Conservation (phyloP, 2,329 filamentous ascomycete species). For the Helotiales sp. region DNA sequence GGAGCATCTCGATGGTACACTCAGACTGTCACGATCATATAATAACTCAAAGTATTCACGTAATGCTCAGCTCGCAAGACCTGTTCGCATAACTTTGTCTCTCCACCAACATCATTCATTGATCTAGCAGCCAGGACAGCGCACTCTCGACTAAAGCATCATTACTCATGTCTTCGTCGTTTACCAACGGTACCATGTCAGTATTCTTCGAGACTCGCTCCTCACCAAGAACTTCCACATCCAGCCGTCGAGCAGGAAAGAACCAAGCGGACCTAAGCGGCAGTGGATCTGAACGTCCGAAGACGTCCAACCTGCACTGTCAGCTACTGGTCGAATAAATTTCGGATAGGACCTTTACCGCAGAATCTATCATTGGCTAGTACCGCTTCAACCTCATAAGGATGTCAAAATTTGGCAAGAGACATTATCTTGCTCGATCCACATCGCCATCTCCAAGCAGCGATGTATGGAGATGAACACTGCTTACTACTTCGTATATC, state of each 20-base stretch:
- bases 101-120: neutral
- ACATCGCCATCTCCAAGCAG: slow-evolving; percentile 40
- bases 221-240: slow-evolving; percentile 45
- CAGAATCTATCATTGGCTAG: slow-evolving; percentile 44
- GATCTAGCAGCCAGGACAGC: slow-evolving; percentile 17
- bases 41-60: neutral
- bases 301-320: slow-evolving; percentile 36
- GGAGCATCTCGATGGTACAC: too few species aligned
- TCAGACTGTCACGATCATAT: neutral
- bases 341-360: slow-evolving; percentile 32
- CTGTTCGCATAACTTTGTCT: neutral
- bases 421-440: slow-evolving; percentile 33
- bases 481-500: too few species aligned
- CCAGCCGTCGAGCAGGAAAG: slow-evolving; percentile 49
- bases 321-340: neutral
- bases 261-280: slow-evolving; percentile 43
- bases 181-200: neutral
- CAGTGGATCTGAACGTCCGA: slow-evolving; percentile 48
- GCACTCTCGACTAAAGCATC: slow-evolving; percentile 17
- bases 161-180: slow-evolving; percentile 14
- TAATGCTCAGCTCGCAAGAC: neutral
- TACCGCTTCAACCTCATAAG: slow-evolving; percentile 43
- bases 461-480: slow-evolving; percentile 43
- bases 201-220: neutral
- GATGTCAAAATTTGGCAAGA: slow-evolving; percentile 43